Evolutionary conservation across 352 stramenopile genomes (phyloP).

Genomic region (Globisporangium cederbergense): DNA sequence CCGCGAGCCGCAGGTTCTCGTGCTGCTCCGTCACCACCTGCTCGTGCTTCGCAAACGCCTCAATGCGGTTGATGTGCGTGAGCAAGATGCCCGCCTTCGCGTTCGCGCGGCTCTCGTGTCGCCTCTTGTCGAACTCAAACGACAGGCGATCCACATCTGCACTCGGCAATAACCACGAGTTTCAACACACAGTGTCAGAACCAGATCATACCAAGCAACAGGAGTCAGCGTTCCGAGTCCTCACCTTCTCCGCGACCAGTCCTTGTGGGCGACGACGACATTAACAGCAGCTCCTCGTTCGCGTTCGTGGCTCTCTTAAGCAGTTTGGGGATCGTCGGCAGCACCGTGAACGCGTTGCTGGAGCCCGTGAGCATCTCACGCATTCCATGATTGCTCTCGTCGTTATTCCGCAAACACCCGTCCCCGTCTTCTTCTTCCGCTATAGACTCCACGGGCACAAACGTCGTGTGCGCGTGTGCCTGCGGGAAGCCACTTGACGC

Average conservation of each 20-base stretch:
- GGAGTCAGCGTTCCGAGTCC: not conserved
- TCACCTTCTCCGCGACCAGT: not conserved
- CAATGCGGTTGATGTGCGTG: slow-evolving; percentile 47
- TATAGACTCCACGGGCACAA: not conserved
- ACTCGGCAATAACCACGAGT: not conserved
- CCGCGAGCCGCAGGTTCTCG: slow-evolving; percentile 39
- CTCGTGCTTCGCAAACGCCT: slow-evolving; percentile 39
- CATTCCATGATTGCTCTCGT: not conserved
- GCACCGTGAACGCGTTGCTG: slow-evolving; percentile 1
- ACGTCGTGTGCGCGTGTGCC: not conserved
- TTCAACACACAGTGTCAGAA: not conserved
- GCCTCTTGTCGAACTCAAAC: slow-evolving; percentile 48
- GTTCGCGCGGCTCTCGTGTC: slow-evolving; percentile 30
- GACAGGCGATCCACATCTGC: slow-evolving; percentile 32
- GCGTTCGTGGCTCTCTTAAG: not conserved
- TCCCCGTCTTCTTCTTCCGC: not conserved
- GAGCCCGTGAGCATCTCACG: not conserved
- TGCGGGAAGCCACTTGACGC: not conserved
- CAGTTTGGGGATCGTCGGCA: not conserved
- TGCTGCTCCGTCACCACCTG: slow-evolving; percentile 27
- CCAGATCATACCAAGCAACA: not conserved
- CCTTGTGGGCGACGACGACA: not conserved
- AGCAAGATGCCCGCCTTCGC: slow-evolving; percentile 38
- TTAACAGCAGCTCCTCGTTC: not conserved
- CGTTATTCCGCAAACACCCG: not conserved